A percentile compares a stretch with the other conserved stretches of the same genome.
These are phyloP conservation scores for Fusarium irregulare DNA, from an alignment of 2,329 filamentous ascomycete species.

Conservation along the genomic window DNA sequence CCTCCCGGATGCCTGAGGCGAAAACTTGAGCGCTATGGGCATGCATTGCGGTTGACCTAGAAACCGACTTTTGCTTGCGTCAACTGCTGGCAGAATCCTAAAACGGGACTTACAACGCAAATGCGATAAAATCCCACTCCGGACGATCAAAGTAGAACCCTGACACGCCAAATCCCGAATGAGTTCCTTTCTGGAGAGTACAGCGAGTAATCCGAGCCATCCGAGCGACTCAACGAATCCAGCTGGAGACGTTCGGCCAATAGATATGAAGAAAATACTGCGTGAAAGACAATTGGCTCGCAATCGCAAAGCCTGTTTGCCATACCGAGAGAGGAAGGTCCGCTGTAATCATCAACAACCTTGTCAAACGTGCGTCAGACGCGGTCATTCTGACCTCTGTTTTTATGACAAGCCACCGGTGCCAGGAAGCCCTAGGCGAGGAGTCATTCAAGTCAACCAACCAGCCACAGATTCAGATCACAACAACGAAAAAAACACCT, in stretches of 20 bases:
- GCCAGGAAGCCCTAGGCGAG: background rate
- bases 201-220: background rate
- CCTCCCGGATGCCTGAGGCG: too few species aligned
- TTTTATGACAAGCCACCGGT: background rate
- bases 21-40: too few species aligned
- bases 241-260: background rate
- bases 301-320: slow-evolving; percentile 57
- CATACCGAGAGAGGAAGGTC: slow-evolving; percentile 28
- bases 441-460: background rate
- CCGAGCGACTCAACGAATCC: background rate
- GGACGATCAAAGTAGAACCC: background rate
- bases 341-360: slow-evolving; percentile 26
- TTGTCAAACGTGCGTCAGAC: slow-evolving; percentile 27
- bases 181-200: background rate
- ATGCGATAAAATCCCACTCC: background rate
- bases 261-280: slow-evolving; percentile 7
- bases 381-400: slow-evolving; percentile 24
- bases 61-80: too few species aligned
- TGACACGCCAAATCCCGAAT: background rate
- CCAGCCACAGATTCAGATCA: background rate
- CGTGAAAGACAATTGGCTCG: slow-evolving; percentile 14
- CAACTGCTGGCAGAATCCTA: too few species aligned
- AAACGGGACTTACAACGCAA: background rate
- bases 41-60: too few species aligned
- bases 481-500: fast-evolving